Evolutionary conservation across 176 grass and related monocot genomes (phyloP).

Genomic region (Musa schizocarpa): DNA sequence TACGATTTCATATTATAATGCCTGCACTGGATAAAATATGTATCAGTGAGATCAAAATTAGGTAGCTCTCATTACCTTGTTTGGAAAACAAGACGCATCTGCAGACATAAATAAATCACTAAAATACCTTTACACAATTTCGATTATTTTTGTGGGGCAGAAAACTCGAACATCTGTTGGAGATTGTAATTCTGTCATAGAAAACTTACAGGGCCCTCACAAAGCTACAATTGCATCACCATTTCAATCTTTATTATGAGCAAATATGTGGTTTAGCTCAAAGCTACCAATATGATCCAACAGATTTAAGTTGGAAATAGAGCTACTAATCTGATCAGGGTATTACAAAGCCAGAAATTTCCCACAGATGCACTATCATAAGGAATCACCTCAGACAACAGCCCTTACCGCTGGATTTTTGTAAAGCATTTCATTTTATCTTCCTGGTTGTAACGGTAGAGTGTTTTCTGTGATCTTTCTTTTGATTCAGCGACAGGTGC

Average conservation of each 20-base stretch:
- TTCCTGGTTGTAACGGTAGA: slow-evolving; percentile 40
- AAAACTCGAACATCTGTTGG: slow-evolving; percentile 81
- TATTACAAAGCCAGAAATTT: slow-evolving; percentile 44
- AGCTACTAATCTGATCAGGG: slow-evolving; percentile 85
- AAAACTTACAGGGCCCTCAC: slow-evolving; percentile 95
- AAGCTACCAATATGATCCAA: slow-evolving; percentile 92
- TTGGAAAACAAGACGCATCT: slow-evolving; percentile 27
- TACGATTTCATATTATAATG: slow-evolving; percentile 94
- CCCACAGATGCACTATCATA: slow-evolving; percentile 79
- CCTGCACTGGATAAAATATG: slow-evolving; percentile 46
- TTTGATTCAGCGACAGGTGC: slow-evolving; percentile 45
- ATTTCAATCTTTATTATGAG: slow-evolving; percentile 93
- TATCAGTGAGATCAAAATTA: slow-evolving; percentile 16
- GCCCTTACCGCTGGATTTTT: slow-evolving; percentile 89
- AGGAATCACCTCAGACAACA: slow-evolving; percentile 77
- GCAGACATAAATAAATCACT: too few species aligned
- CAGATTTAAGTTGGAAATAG: slow-evolving; percentile 85
- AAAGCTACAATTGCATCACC: slow-evolving; percentile 97
- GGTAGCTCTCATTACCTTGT: slow-evolving; percentile 4
- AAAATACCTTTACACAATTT: slow-evolving; percentile 69
- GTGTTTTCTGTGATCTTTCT: slow-evolving; percentile 53
- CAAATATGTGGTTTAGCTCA: slow-evolving; percentile 97
- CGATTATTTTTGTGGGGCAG: slow-evolving; percentile 97
- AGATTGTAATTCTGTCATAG: slow-evolving; percentile 91
- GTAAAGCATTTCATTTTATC: slow-evolving; percentile 65